A percentile compares a stretch with the other conserved stretches of the same genome.
These are phyloP conservation scores for Melampsora abietis-canadensis DNA, from an alignment of 1,284 basidiomycete genomes.

Conservation along the genomic window DNA sequence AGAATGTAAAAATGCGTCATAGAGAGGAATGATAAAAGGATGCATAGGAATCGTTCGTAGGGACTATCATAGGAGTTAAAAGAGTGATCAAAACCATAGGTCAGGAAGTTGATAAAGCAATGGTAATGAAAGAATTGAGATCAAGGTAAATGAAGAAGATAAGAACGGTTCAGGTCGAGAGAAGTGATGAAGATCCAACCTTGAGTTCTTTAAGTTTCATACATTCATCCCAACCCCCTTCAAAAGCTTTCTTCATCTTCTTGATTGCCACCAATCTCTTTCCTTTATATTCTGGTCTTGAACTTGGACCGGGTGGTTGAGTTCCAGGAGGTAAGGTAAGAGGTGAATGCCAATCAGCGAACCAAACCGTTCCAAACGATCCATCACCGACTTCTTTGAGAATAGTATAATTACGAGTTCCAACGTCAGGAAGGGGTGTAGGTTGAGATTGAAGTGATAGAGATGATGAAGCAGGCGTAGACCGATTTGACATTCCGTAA, in stretches of 20 bases:
- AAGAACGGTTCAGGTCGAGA: background rate
- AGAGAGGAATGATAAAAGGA: slow-evolving; percentile 95
- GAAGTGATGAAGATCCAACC: slow-evolving; percentile 59
- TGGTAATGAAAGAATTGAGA: background rate
- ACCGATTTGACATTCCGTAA: slow-evolving; percentile 1
- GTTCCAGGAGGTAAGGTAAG: slow-evolving; percentile 64
- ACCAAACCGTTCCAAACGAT: slow-evolving; percentile 94
- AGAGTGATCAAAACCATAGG: background rate
- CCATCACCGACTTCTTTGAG: slow-evolving; percentile 91
- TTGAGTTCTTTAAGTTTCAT: slow-evolving; percentile 92
- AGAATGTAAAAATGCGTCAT: slow-evolving; percentile 96
- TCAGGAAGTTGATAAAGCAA: background rate
- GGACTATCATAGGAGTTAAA: slow-evolving; percentile 62
- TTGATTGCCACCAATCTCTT: slow-evolving; percentile 96
- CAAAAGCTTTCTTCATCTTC: slow-evolving; percentile 96
- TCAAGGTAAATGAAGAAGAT: slow-evolving; percentile 8
- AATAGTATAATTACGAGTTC: slow-evolving; percentile 56
- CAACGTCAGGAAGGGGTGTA: slow-evolving; percentile 26
- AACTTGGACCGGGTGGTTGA: slow-evolving; percentile 66
- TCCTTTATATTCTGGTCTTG: slow-evolving; percentile 86
- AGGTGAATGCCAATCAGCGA: slow-evolving; percentile 98
- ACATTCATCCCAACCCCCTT: slow-evolving; percentile 95
- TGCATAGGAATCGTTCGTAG: slow-evolving; percentile 89
- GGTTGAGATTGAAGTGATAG: background rate
- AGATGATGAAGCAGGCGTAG: slow-evolving; percentile 1